phyloP scores from a whole-genome alignment of 2,329 filamentous ascomycete species.

The Trichoderma sp. region DNA sequence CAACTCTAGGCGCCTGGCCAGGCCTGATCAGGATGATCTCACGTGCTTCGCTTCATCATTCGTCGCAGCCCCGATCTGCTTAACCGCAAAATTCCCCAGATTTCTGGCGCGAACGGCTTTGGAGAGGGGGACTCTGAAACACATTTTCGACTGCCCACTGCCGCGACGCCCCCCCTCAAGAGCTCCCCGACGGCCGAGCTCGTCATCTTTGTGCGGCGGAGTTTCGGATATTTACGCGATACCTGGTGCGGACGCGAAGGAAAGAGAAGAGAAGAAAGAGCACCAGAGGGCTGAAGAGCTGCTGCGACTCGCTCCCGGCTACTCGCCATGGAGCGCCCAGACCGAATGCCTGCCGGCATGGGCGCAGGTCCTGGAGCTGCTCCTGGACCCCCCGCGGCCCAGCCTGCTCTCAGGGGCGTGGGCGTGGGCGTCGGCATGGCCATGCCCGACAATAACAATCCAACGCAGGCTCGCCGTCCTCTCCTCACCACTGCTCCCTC shows the following conservation, averaged over 20 bases:
- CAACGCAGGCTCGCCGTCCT: conserved; percentile 44
- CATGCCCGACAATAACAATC: conserved; percentile 49
- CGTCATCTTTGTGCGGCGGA: background rate
- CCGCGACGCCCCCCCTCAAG: conserved; percentile 14
- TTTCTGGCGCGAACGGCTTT: conserved; percentile 23
- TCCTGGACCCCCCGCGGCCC: conserved; percentile 31
- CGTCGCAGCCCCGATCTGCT: conserved; percentile 39
- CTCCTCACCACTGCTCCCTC: conserved; percentile 44
- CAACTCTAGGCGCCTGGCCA: conserved; percentile 2
- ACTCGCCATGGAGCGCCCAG: conserved; percentile 42
- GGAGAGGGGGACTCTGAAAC: conserved; percentile 40
- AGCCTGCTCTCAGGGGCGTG: conserved; percentile 38
- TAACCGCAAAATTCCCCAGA: conserved; percentile 31
- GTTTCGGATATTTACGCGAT: background rate
- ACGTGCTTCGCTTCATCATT: conserved; percentile 33
- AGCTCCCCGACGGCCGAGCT: conserved; percentile 14
- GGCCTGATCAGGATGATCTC: conserved; percentile 39
- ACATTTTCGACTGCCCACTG: conserved; percentile 33
- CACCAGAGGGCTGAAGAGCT: background rate
- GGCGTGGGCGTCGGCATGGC: conserved; percentile 31
- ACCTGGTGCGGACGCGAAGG: background rate
- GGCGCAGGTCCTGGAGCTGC: conserved; percentile 26
- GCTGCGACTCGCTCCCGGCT: conserved; percentile 29
- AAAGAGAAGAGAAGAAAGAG: background rate
- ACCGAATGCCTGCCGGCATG: conserved; percentile 37